Conservation (phyloP, 2,329 filamentous ascomycete species). For the Penicillium paneum region DNA sequence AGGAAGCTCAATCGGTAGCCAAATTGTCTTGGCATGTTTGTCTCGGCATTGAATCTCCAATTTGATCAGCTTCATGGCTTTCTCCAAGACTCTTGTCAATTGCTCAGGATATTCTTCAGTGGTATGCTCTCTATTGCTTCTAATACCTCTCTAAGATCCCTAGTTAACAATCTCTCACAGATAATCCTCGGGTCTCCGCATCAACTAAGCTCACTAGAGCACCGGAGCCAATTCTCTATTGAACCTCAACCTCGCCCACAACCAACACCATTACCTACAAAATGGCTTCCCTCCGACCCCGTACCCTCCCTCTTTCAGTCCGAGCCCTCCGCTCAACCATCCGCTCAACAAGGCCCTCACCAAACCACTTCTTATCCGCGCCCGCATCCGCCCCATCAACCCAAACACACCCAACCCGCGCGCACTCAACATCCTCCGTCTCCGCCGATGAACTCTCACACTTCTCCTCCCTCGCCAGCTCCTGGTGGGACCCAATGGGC, state of each 20-base stretch:
- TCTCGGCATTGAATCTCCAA: conserved; percentile 11
- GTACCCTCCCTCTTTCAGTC: conserved; percentile 4
- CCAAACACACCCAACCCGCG: conserved; percentile 13
- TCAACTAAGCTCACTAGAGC: not conserved
- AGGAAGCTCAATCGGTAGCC: not conserved
- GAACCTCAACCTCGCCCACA: not conserved
- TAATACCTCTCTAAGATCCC: not conserved
- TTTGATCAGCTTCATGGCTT: conserved; percentile 17
- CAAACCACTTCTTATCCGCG: not conserved
- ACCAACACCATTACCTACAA: not conserved
- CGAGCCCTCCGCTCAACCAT: conserved; percentile 11
- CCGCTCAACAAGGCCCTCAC: not conserved
- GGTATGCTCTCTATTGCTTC: not conserved
- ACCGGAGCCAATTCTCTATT: not conserved
- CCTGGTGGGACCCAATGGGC: conserved; percentile 96
- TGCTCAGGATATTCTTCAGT: conserved; percentile 1
- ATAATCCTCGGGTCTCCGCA: not conserved
- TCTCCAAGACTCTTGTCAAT: conserved; percentile 5
- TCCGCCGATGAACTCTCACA: conserved; percentile 87
- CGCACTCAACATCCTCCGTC: conserved; percentile 62
- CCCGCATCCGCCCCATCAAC: not conserved
- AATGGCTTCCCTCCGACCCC: conserved; percentile 14
- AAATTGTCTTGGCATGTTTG: conserved; percentile 21
- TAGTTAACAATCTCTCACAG: not conserved
- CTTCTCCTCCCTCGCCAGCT: conserved; percentile 87